These are phyloP conservation scores for Exophiala sp. DNA, from an alignment of 2,329 filamentous ascomycete species.

Conservation along the genomic window DNA sequence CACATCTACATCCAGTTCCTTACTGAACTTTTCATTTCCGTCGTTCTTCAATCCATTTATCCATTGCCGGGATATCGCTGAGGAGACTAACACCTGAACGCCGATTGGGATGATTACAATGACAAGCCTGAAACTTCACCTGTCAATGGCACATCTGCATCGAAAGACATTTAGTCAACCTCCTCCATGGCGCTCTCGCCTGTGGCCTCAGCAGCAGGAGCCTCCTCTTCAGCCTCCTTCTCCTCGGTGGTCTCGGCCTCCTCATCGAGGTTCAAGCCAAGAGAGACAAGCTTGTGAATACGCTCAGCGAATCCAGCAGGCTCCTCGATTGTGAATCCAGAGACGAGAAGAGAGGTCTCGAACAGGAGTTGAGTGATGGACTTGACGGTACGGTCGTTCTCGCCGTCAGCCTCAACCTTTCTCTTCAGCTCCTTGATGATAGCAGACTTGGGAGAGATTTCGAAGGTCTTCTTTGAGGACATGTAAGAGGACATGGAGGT, in stretches of 20 bases:
- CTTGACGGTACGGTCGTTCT: constrained; percentile 99
- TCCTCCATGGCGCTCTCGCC: constrained; percentile 99
- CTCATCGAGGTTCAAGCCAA: constrained; percentile 96
- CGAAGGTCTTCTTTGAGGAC: constrained; percentile 99
- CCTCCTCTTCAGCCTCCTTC: constrained; percentile 51
- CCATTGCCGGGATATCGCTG: constrained; percentile 26
- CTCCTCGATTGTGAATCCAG: constrained; percentile 99
- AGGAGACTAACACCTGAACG: constrained; percentile 20
- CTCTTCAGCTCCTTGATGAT: constrained; percentile 99
- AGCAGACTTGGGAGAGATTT: constrained; percentile 97
- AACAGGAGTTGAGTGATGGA: constrained; percentile 97
- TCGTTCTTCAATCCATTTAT: constrained; percentile 22
- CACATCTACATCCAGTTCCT: constrained; percentile 8
- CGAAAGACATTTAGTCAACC: constrained; percentile 73
- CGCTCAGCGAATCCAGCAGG: constrained; percentile 96
- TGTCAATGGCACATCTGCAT: constrained; percentile 19
- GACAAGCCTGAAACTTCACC: constrained; percentile 11
- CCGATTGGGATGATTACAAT: constrained; percentile 16
- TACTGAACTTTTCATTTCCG: constrained; percentile 9
- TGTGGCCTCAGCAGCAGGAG: constrained; percentile 59
- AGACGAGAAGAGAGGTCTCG: constrained; percentile 97
- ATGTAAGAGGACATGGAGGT: constrained; percentile 99
- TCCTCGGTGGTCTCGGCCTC: constrained; percentile 68
- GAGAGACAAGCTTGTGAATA: constrained; percentile 98
- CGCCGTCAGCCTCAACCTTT: constrained; percentile 96